Conservation (phyloP, 345 rosid species). For the Toxicodendron radicans region DNA sequence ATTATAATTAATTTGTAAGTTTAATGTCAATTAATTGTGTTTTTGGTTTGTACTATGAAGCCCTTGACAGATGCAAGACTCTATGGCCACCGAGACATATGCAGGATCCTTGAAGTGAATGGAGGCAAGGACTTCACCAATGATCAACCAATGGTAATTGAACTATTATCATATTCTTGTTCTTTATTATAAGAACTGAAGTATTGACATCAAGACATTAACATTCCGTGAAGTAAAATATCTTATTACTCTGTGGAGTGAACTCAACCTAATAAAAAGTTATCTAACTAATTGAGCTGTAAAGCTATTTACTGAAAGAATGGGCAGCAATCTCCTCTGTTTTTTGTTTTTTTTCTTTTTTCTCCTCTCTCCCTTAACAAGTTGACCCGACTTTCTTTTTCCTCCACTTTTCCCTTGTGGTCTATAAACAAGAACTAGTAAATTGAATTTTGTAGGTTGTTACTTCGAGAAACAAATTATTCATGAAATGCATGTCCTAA, state of each 20-base stretch:
- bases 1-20: background rate
- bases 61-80: slow-evolving; percentile 65
- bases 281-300: background rate
- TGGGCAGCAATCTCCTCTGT: background rate
- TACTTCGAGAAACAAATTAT: background rate
- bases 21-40: background rate
- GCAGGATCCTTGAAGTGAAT: slow-evolving; percentile 67
- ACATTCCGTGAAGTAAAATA: background rate
- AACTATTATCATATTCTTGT: background rate
- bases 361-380: background rate
- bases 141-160: slow-evolving; percentile 47
- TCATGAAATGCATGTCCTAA: background rate
- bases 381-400: background rate
- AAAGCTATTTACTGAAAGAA: background rate
- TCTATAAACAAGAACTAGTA: background rate
- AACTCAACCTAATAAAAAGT: background rate
- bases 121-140: slow-evolving; percentile 51
- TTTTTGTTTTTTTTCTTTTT: background rate
- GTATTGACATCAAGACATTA: background rate
- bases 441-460: background rate
- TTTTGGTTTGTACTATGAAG: slow-evolving; percentile 29
- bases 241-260: background rate
- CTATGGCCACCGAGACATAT: slow-evolving; percentile 57
- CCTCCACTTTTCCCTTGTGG: background rate
- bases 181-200: background rate